These are phyloP conservation scores for Candida vaughaniae DNA, from an alignment of 805 yeast species.

Conservation along the genomic window DNA sequence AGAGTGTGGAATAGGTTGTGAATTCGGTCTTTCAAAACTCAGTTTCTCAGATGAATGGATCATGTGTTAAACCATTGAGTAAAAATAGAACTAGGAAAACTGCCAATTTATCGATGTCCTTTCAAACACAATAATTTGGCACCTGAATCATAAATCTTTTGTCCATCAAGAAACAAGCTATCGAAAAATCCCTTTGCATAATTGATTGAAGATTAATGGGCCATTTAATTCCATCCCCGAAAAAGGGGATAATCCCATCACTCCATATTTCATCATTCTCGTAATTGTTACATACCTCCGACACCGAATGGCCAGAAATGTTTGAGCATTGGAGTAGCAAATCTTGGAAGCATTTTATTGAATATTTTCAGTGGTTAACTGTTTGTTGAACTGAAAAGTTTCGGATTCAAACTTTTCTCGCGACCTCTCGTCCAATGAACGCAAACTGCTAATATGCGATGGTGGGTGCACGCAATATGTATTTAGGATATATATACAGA, in stretches of 20 bases:
- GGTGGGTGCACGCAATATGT: conserved; percentile 4
- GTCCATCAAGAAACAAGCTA: no score
- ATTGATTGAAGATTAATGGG: no score
- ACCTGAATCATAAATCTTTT: no score
- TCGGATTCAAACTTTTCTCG: conserved; percentile 11
- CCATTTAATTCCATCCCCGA: no score
- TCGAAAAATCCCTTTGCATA: no score
- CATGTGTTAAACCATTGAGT: no score
- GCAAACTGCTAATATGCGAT: conserved; percentile 4
- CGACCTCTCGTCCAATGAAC: conserved; percentile 11
- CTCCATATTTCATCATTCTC: no score
- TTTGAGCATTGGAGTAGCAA: conserved; percentile 57
- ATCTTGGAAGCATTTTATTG: conserved; percentile 36
- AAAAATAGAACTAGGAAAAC: no score
- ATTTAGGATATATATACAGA: background rate
- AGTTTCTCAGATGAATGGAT: background rate
- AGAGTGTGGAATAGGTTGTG: no score
- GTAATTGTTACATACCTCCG: conserved; percentile 79
- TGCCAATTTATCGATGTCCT: no score
- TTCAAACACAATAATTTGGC: no score
- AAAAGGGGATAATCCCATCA: no score
- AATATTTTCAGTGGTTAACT: background rate
- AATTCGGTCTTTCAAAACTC: background rate
- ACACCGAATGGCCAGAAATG: conserved; percentile 87
- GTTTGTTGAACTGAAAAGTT: conserved; percentile 10